Evolutionary conservation across 495 filamentous ascomycete genomes (phyloP), one percentile per base, ranked within the genome.

Genomic region (Penicillium silybi): DNA sequence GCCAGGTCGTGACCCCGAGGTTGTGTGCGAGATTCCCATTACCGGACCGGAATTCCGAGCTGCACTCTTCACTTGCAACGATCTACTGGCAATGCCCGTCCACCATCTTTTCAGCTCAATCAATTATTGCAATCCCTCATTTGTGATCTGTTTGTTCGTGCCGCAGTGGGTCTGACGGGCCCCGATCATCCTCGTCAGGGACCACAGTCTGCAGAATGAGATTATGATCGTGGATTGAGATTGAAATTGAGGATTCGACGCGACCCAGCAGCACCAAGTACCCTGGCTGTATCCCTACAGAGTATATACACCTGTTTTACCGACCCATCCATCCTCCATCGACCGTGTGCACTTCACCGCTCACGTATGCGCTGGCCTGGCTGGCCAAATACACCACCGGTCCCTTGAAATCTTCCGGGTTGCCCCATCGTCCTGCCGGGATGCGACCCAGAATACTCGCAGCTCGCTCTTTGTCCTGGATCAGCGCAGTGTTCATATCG

Each of bases 241-340:
- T 8, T 29, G 27, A 29, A 29, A n/a, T n/a, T n/a, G n/a, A n/a
- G 1, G 10, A 9, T 29, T 29, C 27, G 6, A 11, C 7, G 27
- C 27, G 22, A 23, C 22, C 3, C 22, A 23, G 22, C 22, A 23
- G n/a, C n/a, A n/a, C n/a, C n/a, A n/a, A n/a, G n/a, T n/a, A n/a
- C 25, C 8, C 8, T 26, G 8, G 8, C 25, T 26, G 8, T 26
- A 4, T 26, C 8, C 10, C 27, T 11, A 9, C 3, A 29, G 4
- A 4, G 27, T 29, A 29, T 29, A 9, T 29, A 29, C 35, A 39
- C 35, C 2, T 8, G 10, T 17, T 8, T 29, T 72, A 95, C 73
- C 89, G 68, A 2, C 87, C 89, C 89, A 93, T 92, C 89, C 89
- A 93, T 22, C 89, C 89, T 10, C 89, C 89, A 74, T 95, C 89